Conservation (phyloP, 352 stramenopile genomes). For the Nothophytophthora sp. region DNA sequence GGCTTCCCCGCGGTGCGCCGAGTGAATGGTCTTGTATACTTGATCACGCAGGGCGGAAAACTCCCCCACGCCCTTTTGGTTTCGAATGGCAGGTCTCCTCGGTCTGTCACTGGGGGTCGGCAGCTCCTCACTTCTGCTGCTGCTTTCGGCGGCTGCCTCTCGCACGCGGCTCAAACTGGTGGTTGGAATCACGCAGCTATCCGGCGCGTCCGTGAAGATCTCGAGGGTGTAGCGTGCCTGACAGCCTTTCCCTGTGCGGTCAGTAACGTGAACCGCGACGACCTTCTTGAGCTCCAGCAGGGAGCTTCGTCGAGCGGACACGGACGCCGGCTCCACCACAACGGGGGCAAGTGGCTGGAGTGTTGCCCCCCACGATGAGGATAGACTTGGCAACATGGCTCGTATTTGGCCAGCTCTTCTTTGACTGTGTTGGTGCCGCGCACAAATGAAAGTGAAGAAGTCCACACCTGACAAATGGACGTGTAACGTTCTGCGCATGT, state of each 20-base stretch:
- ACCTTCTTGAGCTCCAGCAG: not conserved
- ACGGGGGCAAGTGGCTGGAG: slow-evolving; percentile 17
- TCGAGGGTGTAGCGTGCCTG: not conserved
- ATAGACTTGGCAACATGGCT: slow-evolving; percentile 22
- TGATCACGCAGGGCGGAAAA: slow-evolving; percentile 21
- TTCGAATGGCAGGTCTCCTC: slow-evolving; percentile 10
- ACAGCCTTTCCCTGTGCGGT: not conserved
- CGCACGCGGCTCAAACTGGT: no score
- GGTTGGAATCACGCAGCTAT: no score
- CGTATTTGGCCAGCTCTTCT: not conserved
- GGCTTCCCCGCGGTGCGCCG: slow-evolving; percentile 9
- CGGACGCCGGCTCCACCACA: slow-evolving; percentile 1
- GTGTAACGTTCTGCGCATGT: no score
- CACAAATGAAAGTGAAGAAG: slow-evolving; percentile 18
- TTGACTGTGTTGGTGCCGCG: not conserved
- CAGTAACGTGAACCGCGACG: not conserved
- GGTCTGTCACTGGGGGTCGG: not conserved
- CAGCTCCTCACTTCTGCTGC: not conserved
- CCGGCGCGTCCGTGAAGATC: no score
- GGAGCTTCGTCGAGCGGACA: slow-evolving; percentile 12
- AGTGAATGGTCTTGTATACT: slow-evolving; percentile 18
- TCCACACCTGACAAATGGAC: no score
- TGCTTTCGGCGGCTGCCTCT: no score
- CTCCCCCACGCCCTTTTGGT: slow-evolving; percentile 13
- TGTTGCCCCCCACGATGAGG: slow-evolving; percentile 12